A percentile compares a stretch with the other conserved stretches of the same genome.
Evolutionary conservation across 1,139 yeast genomes (phyloP).

Genomic region (Pichia sorboxylosa): DNA sequence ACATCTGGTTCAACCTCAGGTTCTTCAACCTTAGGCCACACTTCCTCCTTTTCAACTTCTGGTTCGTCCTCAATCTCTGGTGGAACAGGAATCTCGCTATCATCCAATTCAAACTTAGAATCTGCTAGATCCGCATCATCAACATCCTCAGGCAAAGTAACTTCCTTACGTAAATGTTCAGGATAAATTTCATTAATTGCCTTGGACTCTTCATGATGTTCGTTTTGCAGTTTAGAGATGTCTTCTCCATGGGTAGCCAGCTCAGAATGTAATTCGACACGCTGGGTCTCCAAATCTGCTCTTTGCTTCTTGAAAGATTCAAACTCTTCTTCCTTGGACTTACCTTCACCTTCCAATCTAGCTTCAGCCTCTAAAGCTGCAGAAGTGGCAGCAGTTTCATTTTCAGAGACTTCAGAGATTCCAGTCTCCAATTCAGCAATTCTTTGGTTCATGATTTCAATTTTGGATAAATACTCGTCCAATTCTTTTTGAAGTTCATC

Average conservation of each 20-base stretch:
- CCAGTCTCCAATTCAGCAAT: conserved; percentile 15
- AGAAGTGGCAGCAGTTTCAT: conserved; percentile 17
- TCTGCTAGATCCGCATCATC: conserved; percentile 21
- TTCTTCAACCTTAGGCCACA: conserved; percentile 19
- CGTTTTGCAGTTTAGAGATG: conserved; percentile 34
- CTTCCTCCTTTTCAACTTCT: conserved; percentile 16
- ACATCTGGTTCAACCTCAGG: conserved; percentile 14
- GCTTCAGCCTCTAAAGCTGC: conserved; percentile 7
- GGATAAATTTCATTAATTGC: conserved; percentile 41
- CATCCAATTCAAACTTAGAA: conserved; percentile 20
- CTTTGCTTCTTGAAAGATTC: conserved; percentile 26
- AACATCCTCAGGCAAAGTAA: conserved; percentile 26
- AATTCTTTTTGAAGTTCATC: conserved; percentile 15
- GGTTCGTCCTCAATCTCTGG: conserved; percentile 18
- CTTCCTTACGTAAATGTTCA: conserved; percentile 36
- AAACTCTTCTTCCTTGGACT: conserved; percentile 20
- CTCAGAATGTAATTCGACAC: conserved; percentile 29
- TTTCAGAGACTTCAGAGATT: conserved; percentile 17
- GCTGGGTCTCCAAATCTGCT: conserved; percentile 33
- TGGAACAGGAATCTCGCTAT: conserved; percentile 21
- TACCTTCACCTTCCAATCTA: conserved; percentile 5
- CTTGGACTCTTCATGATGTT: conserved; percentile 29
- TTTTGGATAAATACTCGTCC: conserved; percentile 14
- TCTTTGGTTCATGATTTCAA: conserved; percentile 17
- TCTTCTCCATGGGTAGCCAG: conserved; percentile 35